Evolutionary conservation across 352 stramenopile genomes (phyloP), one percentile per base, ranked within the genome.

Genomic region (Phytopythium kandeliae): DNA sequence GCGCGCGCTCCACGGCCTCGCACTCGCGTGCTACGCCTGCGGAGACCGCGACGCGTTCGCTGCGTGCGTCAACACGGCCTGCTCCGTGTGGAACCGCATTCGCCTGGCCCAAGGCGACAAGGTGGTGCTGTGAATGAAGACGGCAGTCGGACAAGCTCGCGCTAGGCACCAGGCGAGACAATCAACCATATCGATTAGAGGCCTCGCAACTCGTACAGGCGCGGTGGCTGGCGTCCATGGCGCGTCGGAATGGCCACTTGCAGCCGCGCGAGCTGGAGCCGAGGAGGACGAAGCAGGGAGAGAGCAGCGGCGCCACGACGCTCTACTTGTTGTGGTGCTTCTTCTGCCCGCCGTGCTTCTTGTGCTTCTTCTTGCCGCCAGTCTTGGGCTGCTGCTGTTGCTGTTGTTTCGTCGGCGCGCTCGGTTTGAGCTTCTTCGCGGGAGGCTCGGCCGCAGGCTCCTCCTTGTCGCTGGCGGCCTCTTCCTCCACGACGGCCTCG

Each of bases 81-180:
- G 80, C 49, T 65, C 53, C 9, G 69, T 89, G 6, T 89, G 80
- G 80, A 92, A 89, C 51, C 74, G 75, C 21, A 57, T 70, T 8
- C 71, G 69, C 26, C 54, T 86, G 8, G 59, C 80, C 24, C 53
- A 71, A 24, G 35, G 46, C 3, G 66, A 78, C 16, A 65, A 71
- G 53, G 55, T 75, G 10, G 65, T 54, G 26, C 54, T 84, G 11
- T 73, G 49, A 35, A 11, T 35, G 11, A 2, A 3, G 11, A 35
- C n/a, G n/a, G n/a, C n/a, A n/a, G n/a, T n/a, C n/a, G n/a, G n/a
- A n/a, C n/a, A n/a, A n/a, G n/a, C n/a, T n/a, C n/a, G n/a, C n/a
- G n/a, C n/a, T n/a, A n/a, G n/a, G n/a, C n/a, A n/a, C n/a, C n/a
- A n/a, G n/a, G n/a, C 31, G 40, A 13, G 26, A 28, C 21, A 28